Evolutionary conservation across 2,329 filamentous ascomycete species (phyloP).

Genomic region (Aspergillus pseudotamarii): DNA sequence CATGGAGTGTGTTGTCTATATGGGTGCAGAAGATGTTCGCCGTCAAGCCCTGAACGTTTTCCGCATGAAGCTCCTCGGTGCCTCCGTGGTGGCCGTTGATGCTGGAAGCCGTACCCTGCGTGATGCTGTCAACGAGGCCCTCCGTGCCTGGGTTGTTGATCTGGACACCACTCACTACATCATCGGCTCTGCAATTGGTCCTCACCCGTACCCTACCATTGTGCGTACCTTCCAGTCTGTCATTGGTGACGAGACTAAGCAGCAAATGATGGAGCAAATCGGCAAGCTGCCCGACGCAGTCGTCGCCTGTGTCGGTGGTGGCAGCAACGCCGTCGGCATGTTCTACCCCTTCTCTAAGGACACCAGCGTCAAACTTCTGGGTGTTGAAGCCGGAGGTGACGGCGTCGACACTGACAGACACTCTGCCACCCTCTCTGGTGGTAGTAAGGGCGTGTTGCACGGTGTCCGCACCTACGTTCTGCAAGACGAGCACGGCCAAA

Average conservation of each 20-base stretch:
- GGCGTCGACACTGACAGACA: constrained; percentile 84
- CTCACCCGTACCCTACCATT: constrained; percentile 96
- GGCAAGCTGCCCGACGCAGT: constrained; percentile 94
- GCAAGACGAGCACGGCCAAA: constrained; percentile 90
- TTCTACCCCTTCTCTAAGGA: constrained; percentile 95
- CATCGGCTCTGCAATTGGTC: constrained; percentile 94
- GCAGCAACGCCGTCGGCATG: constrained; percentile 95
- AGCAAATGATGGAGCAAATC: constrained; percentile 81
- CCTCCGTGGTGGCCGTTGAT: constrained; percentile 89
- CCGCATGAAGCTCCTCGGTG: constrained; percentile 94
- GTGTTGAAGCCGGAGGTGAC: constrained; percentile 94
- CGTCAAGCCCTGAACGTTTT: constrained; percentile 97
- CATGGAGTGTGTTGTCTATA: constrained; percentile 97
- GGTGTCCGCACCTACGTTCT: constrained; percentile 95
- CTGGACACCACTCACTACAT: constrained; percentile 97
- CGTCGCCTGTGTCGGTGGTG: constrained; percentile 93
- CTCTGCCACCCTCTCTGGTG: constrained; percentile 83
- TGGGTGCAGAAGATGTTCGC: constrained; percentile 96
- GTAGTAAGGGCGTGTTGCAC: constrained; percentile 89
- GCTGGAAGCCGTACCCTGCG: constrained; percentile 81
- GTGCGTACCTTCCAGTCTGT: constrained; percentile 97
- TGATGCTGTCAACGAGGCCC: constrained; percentile 91
- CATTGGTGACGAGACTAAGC: constrained; percentile 91
- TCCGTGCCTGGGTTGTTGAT: constrained; percentile 90
- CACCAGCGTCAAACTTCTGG: constrained; percentile 79